Evolutionary conservation across 352 stramenopile genomes (phyloP).

Genomic region (Phytophthora sp.): DNA sequence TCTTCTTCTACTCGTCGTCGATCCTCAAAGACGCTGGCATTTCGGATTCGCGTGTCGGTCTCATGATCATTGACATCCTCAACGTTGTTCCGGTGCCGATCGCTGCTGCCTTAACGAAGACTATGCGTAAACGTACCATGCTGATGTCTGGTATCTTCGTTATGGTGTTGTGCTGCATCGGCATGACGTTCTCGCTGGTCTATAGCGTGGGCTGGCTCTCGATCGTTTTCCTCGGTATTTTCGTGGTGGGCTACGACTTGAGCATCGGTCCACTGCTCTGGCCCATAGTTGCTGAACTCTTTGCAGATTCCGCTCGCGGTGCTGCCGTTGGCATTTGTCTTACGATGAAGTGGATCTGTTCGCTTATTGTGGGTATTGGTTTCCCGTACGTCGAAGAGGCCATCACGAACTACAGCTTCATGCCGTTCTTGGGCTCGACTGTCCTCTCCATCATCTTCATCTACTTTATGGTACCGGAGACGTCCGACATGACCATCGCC

Average conservation of each 20-base stretch:
- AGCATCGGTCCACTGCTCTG: constrained; percentile 67
- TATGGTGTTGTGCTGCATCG: constrained; percentile 49
- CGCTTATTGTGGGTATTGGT: constrained; percentile 51
- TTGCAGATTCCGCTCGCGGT: constrained; percentile 55
- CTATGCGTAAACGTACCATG: constrained; percentile 50
- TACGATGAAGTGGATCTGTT: constrained; percentile 58
- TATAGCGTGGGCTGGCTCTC: constrained; percentile 42
- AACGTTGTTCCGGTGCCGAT: constrained; percentile 52
- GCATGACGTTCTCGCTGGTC: constrained; percentile 52
- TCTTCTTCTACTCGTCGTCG: constrained; percentile 72
- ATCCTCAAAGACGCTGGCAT: constrained; percentile 64
- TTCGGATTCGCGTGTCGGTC: constrained; percentile 49
- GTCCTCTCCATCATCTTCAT: constrained; percentile 45
- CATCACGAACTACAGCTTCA: constrained; percentile 52
- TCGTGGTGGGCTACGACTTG: constrained; percentile 52
- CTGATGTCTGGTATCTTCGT: constrained; percentile 43
- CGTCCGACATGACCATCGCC: constrained; percentile 59
- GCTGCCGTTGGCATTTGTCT: constrained; percentile 47
- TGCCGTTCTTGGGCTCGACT: constrained; percentile 56
- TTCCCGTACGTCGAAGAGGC: constrained; percentile 64
- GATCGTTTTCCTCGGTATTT: constrained; percentile 51
- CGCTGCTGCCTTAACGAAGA: constrained; percentile 32
- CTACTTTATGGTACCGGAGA: constrained; percentile 64
- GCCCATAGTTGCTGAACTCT: constrained; percentile 57
- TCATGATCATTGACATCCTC: constrained; percentile 60